Conservation (phyloP, 495 filamentous ascomycete species). For the Ramalina intermedia region DNA sequence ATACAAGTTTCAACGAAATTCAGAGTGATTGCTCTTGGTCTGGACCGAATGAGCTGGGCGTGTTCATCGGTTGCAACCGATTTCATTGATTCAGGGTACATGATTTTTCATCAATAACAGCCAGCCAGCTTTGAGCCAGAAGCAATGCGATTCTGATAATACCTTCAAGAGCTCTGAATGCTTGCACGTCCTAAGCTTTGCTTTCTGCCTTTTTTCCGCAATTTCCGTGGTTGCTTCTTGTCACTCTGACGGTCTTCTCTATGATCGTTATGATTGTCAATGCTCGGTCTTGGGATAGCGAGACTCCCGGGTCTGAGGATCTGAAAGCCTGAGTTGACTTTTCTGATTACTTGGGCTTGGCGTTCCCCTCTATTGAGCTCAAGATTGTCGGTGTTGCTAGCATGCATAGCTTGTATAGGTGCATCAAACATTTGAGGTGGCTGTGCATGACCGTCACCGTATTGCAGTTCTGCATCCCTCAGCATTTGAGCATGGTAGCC, state of each 20-base stretch:
- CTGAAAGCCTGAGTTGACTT: constrained; percentile 48
- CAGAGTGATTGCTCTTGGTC: too few species aligned
- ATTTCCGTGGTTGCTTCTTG: constrained; percentile 21
- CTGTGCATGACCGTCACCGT: constrained; percentile 2
- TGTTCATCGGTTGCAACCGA: too few species aligned
- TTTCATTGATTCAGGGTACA: too few species aligned
- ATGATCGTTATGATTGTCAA: constrained; percentile 2
- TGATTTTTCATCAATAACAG: too few species aligned
- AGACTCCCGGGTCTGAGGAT: constrained; percentile 42
- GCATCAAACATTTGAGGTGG: background rate
- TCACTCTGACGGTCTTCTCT: constrained; percentile 9
- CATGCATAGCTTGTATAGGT: too few species aligned
- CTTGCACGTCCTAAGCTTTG: background rate
- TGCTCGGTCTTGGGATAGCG: constrained; percentile 1
- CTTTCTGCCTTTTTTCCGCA: constrained; percentile 17
- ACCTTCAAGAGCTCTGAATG: too few species aligned
- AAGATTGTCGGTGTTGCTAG: too few species aligned
- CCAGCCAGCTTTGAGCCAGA: too few species aligned
- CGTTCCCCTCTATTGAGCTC: constrained; percentile 1
- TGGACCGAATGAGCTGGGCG: too few species aligned
- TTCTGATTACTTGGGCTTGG: constrained; percentile 23
- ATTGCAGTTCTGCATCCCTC: background rate
- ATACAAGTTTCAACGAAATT: too few species aligned
- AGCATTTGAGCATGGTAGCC: constrained; percentile 1
- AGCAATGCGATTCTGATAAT: too few species aligned